phyloP scores from a whole-genome alignment of 2,329 filamentous ascomycete species.

The Lachnellula occidentalis region DNA sequence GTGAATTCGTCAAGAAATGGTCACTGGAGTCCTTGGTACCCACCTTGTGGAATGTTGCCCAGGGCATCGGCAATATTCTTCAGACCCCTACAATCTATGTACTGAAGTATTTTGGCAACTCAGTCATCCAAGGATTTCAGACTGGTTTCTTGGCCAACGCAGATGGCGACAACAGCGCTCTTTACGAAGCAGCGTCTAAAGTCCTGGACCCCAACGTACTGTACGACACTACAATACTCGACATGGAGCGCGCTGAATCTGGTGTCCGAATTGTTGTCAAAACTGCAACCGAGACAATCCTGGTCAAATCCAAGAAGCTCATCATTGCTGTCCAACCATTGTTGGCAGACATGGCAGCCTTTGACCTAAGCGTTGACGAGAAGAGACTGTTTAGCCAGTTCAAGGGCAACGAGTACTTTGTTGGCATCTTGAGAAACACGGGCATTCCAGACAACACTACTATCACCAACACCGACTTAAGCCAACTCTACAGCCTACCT shows the following conservation, averaged over 20 bases:
- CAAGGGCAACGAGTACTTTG: slow-evolving; percentile 33
- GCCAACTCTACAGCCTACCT: slow-evolving; percentile 27
- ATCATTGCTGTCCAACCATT: slow-evolving; percentile 37
- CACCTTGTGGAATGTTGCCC: slow-evolving; percentile 36
- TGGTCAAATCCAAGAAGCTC: slow-evolving; percentile 37
- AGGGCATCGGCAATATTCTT: slow-evolving; percentile 40
- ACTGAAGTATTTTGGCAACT: slow-evolving; percentile 30
- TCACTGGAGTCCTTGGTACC: slow-evolving; percentile 37
- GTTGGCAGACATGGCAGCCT: slow-evolving; percentile 29
- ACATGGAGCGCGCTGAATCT: not conserved
- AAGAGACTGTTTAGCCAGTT: slow-evolving; percentile 30
- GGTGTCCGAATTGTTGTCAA: slow-evolving; percentile 27
- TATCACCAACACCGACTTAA: slow-evolving; percentile 22
- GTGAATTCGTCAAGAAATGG: slow-evolving; percentile 15
- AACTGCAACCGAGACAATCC: slow-evolving; percentile 29
- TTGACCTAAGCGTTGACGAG: slow-evolving; percentile 34
- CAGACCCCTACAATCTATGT: slow-evolving; percentile 39
- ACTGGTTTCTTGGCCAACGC: slow-evolving; percentile 1
- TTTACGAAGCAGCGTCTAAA: slow-evolving; percentile 1
- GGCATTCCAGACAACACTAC: slow-evolving; percentile 23
- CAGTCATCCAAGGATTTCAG: not conserved
- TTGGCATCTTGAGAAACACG: slow-evolving; percentile 32
- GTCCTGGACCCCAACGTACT: slow-evolving; percentile 4
- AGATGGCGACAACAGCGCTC: not conserved
- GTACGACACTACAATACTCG: not conserved